Percentiles rank a stretch among this genome's conserved stretches.
phyloP scores from a whole-genome alignment of 2,329 filamentous ascomycete genomes.

The Aureobasidium pullulans region DNA sequence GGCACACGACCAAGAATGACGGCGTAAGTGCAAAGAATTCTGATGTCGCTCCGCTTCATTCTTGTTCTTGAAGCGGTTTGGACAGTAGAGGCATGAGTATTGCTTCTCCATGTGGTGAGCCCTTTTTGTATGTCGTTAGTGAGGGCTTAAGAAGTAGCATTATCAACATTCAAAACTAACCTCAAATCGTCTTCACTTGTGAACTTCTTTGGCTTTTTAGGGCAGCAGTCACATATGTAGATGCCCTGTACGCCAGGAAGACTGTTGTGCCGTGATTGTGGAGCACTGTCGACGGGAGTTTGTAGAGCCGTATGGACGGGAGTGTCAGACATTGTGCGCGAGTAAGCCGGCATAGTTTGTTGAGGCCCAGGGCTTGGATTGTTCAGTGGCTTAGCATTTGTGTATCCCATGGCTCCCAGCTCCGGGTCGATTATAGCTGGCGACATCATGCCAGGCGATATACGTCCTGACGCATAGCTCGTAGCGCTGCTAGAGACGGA shows the following conservation, averaged over 20 bases:
- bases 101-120: slow-evolving; percentile 91
- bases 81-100: slow-evolving; percentile 86
- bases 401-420: slow-evolving; percentile 46
- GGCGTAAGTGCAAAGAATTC: slow-evolving; percentile 85
- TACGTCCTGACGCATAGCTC: slow-evolving; percentile 54
- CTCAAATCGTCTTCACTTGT: slow-evolving; percentile 74
- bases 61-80: slow-evolving; percentile 97
- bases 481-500: slow-evolving; percentile 60
- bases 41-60: slow-evolving; percentile 96
- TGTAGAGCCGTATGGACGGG: slow-evolving; percentile 34
- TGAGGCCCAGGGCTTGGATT: slow-evolving; percentile 37
- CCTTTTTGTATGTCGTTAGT: slow-evolving; percentile 41
- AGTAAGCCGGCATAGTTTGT: slow-evolving; percentile 32
- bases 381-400: slow-evolving; percentile 37
- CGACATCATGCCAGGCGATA: slow-evolving; percentile 54
- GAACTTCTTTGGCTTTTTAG: slow-evolving; percentile 95
- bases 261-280: slow-evolving; percentile 42
- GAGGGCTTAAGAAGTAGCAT: not conserved
- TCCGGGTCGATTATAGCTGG: slow-evolving; percentile 48
- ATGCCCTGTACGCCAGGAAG: slow-evolving; percentile 48
- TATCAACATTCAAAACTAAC: slow-evolving; percentile 49
- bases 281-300: slow-evolving; percentile 37
- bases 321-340: slow-evolving; percentile 35
- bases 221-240: slow-evolving; percentile 86
- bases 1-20: slow-evolving; percentile 95